phyloP scores from a whole-genome alignment of 2,329 filamentous ascomycete species.

The Verticillium tricorpus region DNA sequence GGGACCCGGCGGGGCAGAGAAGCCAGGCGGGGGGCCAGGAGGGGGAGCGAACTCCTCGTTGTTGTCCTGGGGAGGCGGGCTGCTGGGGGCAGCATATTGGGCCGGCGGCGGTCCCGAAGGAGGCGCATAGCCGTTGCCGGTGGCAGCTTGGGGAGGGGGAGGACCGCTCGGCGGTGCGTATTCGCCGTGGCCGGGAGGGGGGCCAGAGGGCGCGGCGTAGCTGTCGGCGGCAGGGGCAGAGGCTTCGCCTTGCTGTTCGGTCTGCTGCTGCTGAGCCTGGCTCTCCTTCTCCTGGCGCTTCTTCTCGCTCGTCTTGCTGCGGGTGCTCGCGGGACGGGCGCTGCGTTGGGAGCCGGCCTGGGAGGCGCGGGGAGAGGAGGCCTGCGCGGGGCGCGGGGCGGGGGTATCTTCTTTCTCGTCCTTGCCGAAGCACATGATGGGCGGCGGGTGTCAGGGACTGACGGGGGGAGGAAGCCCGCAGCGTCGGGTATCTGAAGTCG shows the following conservation, averaged over 20 bases:
- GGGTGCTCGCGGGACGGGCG: background rate
- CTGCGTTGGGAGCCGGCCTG: background rate
- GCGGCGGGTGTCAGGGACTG: background rate
- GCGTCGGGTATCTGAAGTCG: background rate
- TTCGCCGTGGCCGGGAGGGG: constrained; percentile 4
- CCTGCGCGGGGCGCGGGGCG: constrained; percentile 32
- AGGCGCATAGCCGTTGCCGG: constrained; percentile 17
- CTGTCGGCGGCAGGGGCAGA: constrained; percentile 15
- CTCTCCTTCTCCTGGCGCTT: constrained; percentile 7
- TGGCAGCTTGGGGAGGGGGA: background rate
- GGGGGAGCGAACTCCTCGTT: constrained; percentile 21
- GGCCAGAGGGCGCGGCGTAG: constrained; percentile 14
- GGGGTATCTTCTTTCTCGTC: constrained; percentile 32
- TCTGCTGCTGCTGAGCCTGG: constrained; percentile 17
- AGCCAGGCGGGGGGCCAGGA: constrained; percentile 19
- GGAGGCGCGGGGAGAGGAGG: constrained; percentile 4
- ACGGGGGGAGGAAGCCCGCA: background rate
- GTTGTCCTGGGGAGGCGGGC: constrained; percentile 1
- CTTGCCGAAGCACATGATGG: constrained; percentile 46
- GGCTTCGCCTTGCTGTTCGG: constrained; percentile 15
- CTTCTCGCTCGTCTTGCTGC: constrained; percentile 8
- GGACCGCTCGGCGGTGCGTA: constrained; percentile 4
- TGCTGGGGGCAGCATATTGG: constrained; percentile 18
- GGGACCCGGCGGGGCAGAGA: constrained; percentile 22
- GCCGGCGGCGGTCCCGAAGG: constrained; percentile 19